Conservation (phyloP, 2,329 filamentous ascomycete species). For the Malbranchea zuffiana region DNA sequence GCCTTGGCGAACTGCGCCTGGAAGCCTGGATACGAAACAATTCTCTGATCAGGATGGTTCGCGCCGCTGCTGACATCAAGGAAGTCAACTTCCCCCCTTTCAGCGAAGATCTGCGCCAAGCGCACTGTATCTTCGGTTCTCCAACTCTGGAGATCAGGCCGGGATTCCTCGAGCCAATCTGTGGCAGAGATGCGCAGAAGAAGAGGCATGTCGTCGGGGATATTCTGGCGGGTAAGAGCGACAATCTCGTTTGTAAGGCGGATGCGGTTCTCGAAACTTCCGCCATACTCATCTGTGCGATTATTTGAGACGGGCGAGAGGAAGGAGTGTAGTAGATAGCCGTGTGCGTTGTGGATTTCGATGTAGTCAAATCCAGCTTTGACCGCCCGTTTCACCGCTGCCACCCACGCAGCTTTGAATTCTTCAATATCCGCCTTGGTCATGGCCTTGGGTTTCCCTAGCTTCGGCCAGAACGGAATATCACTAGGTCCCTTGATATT, state of each 20-base stretch:
- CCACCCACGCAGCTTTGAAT: slow-evolving; percentile 52
- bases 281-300: slow-evolving; percentile 48
- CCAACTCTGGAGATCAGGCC: slow-evolving; percentile 52
- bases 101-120: slow-evolving; percentile 57
- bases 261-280: slow-evolving; percentile 51
- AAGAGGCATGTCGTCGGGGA: slow-evolving; percentile 58
- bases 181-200: slow-evolving; percentile 63
- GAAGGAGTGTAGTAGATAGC: slow-evolving; percentile 64
- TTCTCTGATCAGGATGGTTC: slow-evolving; percentile 44
- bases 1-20: slow-evolving; percentile 62
- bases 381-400: slow-evolving; percentile 49
- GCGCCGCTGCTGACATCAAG: slow-evolving; percentile 73
- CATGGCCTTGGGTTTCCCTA: slow-evolving; percentile 53
- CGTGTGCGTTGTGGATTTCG: slow-evolving; percentile 71
- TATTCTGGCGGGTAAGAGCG: slow-evolving; percentile 49
- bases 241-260: slow-evolving; percentile 58
- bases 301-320: slow-evolving; percentile 59
- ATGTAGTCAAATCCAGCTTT: slow-evolving; percentile 65
- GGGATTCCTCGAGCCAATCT: slow-evolving; percentile 59
- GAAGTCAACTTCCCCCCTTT: slow-evolving; percentile 60
- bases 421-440: slow-evolving; percentile 55
- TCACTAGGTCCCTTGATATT: slow-evolving; percentile 48
- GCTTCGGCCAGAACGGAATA: slow-evolving; percentile 44
- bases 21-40: slow-evolving; percentile 49
- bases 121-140: slow-evolving; percentile 51